phyloP scores from a whole-genome alignment of 352 stramenopile species.

The Thraustochytrium striatum region DNA sequence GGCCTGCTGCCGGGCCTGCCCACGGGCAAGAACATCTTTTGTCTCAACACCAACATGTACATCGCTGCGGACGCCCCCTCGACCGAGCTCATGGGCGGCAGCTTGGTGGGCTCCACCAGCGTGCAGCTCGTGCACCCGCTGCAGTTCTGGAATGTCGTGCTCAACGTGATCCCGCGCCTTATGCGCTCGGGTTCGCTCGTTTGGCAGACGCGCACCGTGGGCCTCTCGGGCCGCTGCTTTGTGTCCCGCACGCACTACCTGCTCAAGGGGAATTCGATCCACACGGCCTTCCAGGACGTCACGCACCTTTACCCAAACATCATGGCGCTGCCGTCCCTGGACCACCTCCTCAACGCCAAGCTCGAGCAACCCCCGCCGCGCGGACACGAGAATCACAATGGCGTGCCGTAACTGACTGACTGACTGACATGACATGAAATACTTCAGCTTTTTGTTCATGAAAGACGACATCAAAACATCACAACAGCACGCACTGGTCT shows the following conservation, averaged over 20 bases:
- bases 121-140: constrained; percentile 20
- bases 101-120: background rate
- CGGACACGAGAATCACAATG: no score
- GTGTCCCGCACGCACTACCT: constrained; percentile 15
- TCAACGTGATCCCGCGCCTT: constrained; percentile 7
- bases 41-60: constrained; percentile 44
- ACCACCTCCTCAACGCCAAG: background rate
- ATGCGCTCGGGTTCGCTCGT: constrained; percentile 21
- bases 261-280: background rate
- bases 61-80: background rate
- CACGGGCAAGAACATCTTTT: constrained; percentile 7
- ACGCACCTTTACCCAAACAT: constrained; percentile 17
- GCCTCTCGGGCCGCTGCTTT: background rate
- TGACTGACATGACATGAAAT: no score
- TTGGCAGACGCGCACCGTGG: constrained; percentile 2
- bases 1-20: background rate
- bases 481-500: no score
- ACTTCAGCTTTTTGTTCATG: no score
- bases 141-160: constrained; percentile 40
- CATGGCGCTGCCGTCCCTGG: background rate
- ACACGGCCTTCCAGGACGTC: constrained; percentile 41
- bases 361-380: no score
- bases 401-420: no score
- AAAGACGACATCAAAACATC: no score
- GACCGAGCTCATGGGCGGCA: background rate